Conservation (phyloP, 2,329 filamentous ascomycete species). For the Stagonosporopsis tanaceti region DNA sequence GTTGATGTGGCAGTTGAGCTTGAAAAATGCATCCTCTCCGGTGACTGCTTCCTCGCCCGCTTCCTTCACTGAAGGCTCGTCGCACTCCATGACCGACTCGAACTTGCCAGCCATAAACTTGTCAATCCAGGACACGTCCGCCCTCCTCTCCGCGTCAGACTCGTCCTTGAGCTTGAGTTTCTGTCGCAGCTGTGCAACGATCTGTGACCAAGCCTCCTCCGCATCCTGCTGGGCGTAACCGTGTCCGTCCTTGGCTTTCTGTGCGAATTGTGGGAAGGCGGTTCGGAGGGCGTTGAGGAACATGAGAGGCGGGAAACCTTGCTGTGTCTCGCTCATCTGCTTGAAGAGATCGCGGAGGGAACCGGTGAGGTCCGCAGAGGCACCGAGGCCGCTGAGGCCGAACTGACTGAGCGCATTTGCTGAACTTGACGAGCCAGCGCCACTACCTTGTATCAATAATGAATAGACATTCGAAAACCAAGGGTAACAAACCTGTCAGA, state of each 20-base stretch:
- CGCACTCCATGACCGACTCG: constrained; percentile 79
- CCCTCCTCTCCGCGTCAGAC: constrained; percentile 45
- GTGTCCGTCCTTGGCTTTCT: constrained; percentile 80
- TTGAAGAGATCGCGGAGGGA: constrained; percentile 85
- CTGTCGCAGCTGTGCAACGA: constrained; percentile 81
- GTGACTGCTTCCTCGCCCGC: constrained; percentile 74
- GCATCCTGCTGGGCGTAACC: constrained; percentile 98
- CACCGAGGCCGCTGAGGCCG: constrained; percentile 65
- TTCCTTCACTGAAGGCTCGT: constrained; percentile 79
- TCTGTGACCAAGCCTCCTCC: constrained; percentile 97
- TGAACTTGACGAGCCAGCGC: constrained; percentile 43
- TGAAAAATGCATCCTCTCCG: constrained; percentile 80
- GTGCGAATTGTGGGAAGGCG: constrained; percentile 90
- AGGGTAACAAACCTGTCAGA: constrained; percentile 46
- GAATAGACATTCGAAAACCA: no score
- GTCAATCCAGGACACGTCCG: constrained; percentile 78
- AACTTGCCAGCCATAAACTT: constrained; percentile 89
- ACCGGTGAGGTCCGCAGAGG: constrained; percentile 74
- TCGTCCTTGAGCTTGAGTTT: constrained; percentile 73
- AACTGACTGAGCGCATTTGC: constrained; percentile 55
- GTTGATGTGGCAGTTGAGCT: constrained; percentile 96
- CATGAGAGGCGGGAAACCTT: constrained; percentile 81
- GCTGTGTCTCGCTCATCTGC: constrained; percentile 87
- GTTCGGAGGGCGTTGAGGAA: constrained; percentile 83
- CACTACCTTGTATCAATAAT: constrained; percentile 33